Evolutionary conservation across 441 rosid genomes (phyloP), one percentile per base, ranked within the genome.

Genomic region (Brassica balearica): DNA sequence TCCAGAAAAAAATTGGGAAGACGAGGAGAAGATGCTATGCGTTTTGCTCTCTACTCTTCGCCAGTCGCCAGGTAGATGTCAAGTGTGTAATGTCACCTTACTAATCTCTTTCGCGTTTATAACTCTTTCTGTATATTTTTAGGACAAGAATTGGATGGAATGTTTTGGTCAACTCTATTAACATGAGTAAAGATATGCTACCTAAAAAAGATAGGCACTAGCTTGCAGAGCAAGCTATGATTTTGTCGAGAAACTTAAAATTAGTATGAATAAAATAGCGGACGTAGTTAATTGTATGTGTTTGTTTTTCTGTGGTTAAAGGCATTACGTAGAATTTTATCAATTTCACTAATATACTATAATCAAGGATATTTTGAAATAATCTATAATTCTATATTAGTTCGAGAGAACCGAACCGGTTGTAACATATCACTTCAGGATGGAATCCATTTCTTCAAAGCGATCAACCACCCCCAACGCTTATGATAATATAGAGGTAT

Each of bases 11-110:
- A 9, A 8, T 8, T 8, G 36, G 36, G 36, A 58, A 1, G 41
- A 19, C 19, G 19, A 19, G 19, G 3, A 53, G 58, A 56, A 63
- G 76, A 65, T 38, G 25, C 48, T 65, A 71, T 72, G 38, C 43
- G 68, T 72, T 9, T 46, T 3, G 4, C 14, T 65, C 56, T 17
- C 7, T 19, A 59, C 61, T 25, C 20, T 74, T 15, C 4, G 56
- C 56, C 2, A 48, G 22, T 46, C 51, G 15, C 8, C n/a, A 43
- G 2, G 10, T 25, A 17, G 4, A 4, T 8, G 69, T 4, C 41
- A 38, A 29, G 43, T 38, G 43, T 8, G 43, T 38, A 38, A 8
- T 38, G 43, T 38, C 23, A 14, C 7, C 10, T 22, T 43, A 6
- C 58, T 55, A 8, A 38, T 8, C 64, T 32, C 38, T 36, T 36